Base-by-base conservation (phyloP, 805 yeast genomes). In the Metschnikowia matae region DNA sequence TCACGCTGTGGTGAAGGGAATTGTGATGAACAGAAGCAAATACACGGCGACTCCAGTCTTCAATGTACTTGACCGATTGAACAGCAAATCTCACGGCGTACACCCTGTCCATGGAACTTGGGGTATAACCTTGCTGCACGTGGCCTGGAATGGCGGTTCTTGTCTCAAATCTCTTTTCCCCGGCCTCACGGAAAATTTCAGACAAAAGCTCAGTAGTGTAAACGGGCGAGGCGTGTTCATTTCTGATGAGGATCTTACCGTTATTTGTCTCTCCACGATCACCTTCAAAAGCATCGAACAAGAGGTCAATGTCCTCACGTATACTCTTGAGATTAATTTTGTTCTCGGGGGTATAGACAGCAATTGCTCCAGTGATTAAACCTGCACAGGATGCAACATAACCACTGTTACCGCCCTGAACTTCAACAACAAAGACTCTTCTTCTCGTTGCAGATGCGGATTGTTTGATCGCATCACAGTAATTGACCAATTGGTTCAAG, bases 131-230 rank as follows among this genome's bases (percentile, higher is more conserved):
- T 72, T 94, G 99, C 77, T 94, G 99, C 51, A 92, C 94, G 65
- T 92, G 98, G 31, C 99, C 99, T 26, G 99, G 99, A 53, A 91
- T 82, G 14, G 98, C 98, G 4, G 96, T 90, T 67, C 95, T 85
- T 15, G 94, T 86, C 62, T 91, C 97, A 65, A 88, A 94, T 57
- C 77, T 78, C 44, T 87, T 88, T 36, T 78, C 69, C 34, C 90
- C 84, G 61, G 89, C 91, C 62, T 86, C 87, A 53, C 83, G 82
- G 60, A 92, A 85, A 51, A 94, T 88, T 54, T 87, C 84, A 14
- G 96, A 89, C 61, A 94, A 78, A 51, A 88, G 75, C 56, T 87
- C 83, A 6, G 97, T 87, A 15, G 90, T 80, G 71, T 87, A 88
- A 15, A 90, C 89, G 44, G 79, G 73, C 2, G 96, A 87, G 1